Base-by-base conservation (phyloP, 176 grass and related monocot species). In the Thalia dealbata region DNA sequence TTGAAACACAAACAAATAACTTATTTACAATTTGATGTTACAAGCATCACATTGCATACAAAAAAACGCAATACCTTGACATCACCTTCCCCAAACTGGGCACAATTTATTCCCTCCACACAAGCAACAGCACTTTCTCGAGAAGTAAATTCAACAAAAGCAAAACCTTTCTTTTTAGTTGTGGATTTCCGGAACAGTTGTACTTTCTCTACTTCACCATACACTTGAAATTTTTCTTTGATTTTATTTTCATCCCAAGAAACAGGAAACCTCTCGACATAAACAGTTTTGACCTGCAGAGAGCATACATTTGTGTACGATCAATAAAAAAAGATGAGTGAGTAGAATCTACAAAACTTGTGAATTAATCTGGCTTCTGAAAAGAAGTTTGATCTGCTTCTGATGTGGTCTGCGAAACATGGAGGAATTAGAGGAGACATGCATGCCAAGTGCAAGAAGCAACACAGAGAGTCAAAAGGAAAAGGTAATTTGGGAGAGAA, bases 101-200 rank as follows among this genome's bases (percentile, higher is more conserved):
- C 74, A 77, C 72, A 82, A 50, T 82, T 96, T 77, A 91, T 71
- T 75, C 88, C 92, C 82, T 85, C 88, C 9, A 96, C 79, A 77
- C 92, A 96, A 82, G 72, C 78, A 73, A 96, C 61, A 56, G 86
- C 92, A 80, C 75, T 85, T 51, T 91, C 87, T 64, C 84, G 81
- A 10, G 79, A 89, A 78, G 75, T 78, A 82, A 91, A 96, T 82
- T 87, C 88, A 75, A 96, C 84, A 84, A 96, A 91, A 80, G 79
- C 81, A 85, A 72, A 73, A 44, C 70, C 73, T 67, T 83, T 84
- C 30, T 73, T 86, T 74, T 82, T 84, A 75, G 67, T 67, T 28
- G 81, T 85, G 46, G 66, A 82, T 76, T 85, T 88, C 42, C 64
- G 72, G 64, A 78, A 74, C 80, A 91, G 19, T 73, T 75, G 62